Base-by-base conservation (phyloP, 352 stramenopile genomes). In the Pythium rhizo-oryzae region DNA sequence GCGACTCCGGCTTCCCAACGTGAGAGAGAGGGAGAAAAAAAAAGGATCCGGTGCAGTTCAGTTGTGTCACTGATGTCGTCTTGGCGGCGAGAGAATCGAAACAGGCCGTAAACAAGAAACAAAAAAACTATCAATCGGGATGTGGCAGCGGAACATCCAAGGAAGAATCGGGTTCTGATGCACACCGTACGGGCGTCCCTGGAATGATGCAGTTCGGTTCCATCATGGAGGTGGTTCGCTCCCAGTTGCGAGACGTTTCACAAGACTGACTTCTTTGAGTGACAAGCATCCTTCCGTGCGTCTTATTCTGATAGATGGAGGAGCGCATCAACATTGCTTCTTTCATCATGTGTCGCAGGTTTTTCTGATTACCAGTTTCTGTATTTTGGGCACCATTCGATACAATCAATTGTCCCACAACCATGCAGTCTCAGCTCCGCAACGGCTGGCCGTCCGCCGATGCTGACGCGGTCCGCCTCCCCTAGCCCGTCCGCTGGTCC, bases 401-500 rank as follows among this genome's bases (percentile, higher is more conserved):
- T 50, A 28, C 4, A 2, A 60, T 24, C 13, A 35, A 23, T 62
- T 62, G 35, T 62, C 21, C 23, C 55, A 62, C 23, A 4, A n/a
- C 41, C 9, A 41, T 56, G 16, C 50, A 41, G 24, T 56, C 24
- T 56, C 6, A 41, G 28, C 51, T 13, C 28, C 8, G 19, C 19
- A 51, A 51, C 44, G 24, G 9, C 37, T 62, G 37, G 13, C 18
- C 0, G 55, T 51, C 52, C 33, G 11, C 52, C 35, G 8, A 16
- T 41, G 8, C 35, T 33, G 18, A n/a, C n/a, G n/a, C n/a, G 44
- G 52, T 69, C 62, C 62, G 54, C 62, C 30, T 52, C 53, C 53
- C 62, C 62, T 69, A 69, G 0, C 33, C 62, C 43, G 30, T 52
- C 18, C 50, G 24, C 33, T 35, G 3, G 28, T 47, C 43, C 41